Base-by-base conservation (phyloP, 768 basidiomycete species). In the Leccinum pellstonianum region DNA sequence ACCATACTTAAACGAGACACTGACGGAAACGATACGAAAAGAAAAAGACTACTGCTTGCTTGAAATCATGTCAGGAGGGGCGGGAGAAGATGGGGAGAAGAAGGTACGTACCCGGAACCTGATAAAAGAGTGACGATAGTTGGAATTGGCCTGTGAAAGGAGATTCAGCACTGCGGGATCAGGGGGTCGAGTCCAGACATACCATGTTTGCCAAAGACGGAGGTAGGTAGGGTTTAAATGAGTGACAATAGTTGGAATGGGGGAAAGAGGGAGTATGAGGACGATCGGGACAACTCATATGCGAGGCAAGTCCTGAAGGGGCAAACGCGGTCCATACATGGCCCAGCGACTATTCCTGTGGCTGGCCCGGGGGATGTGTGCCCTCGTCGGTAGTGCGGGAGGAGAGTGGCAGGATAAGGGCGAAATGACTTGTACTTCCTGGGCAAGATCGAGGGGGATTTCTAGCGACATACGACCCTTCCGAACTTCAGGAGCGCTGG, bases 201-300 rank as follows among this genome's bases (percentile, higher is more conserved):
- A 65, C 63, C 60, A 25, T 58, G 7, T n/a, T 21, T 50, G 38
- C 52, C 27, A 25, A 54, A 10, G 7, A 25, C 21, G 17, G 21
- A 29, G 17, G 4, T 6, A 15, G 10, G 3, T 25, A 25, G 25
- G 23, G 4, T 61, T 19, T 7, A 58, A 66, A 67, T 1, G 65
- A 67, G 37, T 64, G 65, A 61, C 57, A 47, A 59, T 59, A 67
- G 59, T 61, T 67, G 62, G 58, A 49, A 55, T 9, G 33, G 11
- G 27, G 15, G 11, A 21, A 38, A 8, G 21, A 11, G 6, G 2
- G 35, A n/a, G 27, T 7, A 21, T 35, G 19, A 25, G 17, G 65
- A 5, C 11, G 19, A 49, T 12, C 41, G 12, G 7, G 14, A 17
- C 5, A 17, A 47, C 54, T 58, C 58, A 59, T 41, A 37, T 37